phyloP scores from a whole-genome alignment of 208 protist genomes.

The Leishmania tropica region DNA sequence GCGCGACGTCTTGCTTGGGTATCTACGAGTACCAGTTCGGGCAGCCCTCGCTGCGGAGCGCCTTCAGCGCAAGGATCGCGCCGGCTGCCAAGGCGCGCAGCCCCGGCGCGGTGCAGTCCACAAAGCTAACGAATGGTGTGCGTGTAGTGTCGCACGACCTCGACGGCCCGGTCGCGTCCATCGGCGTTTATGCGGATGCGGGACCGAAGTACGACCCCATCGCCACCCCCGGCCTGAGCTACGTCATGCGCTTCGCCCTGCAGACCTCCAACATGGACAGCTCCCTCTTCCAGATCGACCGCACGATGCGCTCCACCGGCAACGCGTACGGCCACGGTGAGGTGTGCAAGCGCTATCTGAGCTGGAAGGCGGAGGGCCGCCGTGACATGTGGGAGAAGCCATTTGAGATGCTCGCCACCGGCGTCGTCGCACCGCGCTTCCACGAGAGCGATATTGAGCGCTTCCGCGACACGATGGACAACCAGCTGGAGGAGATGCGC shows the following conservation, averaged over 20 bases:
- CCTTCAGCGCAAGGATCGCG: constrained; percentile 56
- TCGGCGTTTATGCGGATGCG: constrained; percentile 80
- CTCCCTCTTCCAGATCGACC: constrained; percentile 87
- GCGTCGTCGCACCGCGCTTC: constrained; percentile 80
- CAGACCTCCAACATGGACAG: constrained; percentile 88
- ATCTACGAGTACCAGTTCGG: constrained; percentile 86
- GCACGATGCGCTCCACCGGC: constrained; percentile 76
- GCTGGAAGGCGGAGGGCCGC: constrained; percentile 77
- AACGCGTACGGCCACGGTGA: constrained; percentile 81
- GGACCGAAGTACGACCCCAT: constrained; percentile 85
- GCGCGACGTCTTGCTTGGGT: constrained; percentile 43
- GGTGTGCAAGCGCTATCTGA: constrained; percentile 72
- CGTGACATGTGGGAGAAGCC: constrained; percentile 82
- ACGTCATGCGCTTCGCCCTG: constrained; percentile 87
- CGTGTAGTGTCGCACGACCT: constrained; percentile 79
- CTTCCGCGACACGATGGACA: constrained; percentile 90
- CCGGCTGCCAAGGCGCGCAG: constrained; percentile 25
- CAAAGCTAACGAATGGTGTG: constrained; percentile 73
- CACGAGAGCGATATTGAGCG: constrained; percentile 83
- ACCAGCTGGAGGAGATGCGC: constrained; percentile 78
- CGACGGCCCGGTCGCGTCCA: constrained; percentile 58
- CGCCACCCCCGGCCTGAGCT: constrained; percentile 73
- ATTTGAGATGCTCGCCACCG: constrained; percentile 76
- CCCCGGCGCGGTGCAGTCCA: constrained; percentile 46
- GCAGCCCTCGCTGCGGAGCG: constrained; percentile 67